Percentiles rank a stretch among this genome's conserved stretches.
Conservation (phyloP, 495 filamentous ascomycete species). For the Penicillium argentinense region DNA sequence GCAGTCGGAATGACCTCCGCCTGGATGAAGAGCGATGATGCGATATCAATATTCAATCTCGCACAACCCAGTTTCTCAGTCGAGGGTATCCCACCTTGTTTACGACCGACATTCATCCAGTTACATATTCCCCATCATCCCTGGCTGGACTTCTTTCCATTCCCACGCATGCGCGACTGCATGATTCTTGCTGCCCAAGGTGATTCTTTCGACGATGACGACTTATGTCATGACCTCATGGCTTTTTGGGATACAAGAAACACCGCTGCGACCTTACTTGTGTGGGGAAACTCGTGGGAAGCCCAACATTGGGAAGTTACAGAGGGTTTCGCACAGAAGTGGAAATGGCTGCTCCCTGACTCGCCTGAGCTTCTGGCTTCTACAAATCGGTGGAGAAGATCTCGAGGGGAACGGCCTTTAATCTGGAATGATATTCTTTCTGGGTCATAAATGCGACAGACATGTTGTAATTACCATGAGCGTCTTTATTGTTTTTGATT, state of each 20-base stretch:
- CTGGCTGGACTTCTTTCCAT: slow-evolving; percentile 36
- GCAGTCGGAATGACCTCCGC: slow-evolving; percentile 16
- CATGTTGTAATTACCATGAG: too few species aligned
- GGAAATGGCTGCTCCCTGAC: slow-evolving; percentile 40
- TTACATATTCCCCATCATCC: slow-evolving; percentile 25
- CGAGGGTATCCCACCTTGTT: slow-evolving; percentile 19
- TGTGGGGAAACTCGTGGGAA: slow-evolving; percentile 48
- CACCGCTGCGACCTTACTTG: slow-evolving; percentile 27
- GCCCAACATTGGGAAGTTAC: slow-evolving; percentile 45
- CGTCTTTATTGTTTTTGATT: too few species aligned
- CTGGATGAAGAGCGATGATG: slow-evolving; percentile 19
- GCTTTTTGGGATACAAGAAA: slow-evolving; percentile 23
- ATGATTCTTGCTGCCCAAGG: slow-evolving; percentile 23
- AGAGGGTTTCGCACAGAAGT: slow-evolving; percentile 39
- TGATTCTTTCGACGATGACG: slow-evolving; percentile 22
- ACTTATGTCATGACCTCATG: slow-evolving; percentile 27
- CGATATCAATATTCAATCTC: slow-evolving; percentile 27
- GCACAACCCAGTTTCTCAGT: slow-evolving; percentile 10
- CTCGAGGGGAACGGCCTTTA: slow-evolving; percentile 31
- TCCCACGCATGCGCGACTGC: slow-evolving; percentile 27
- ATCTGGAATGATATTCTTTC: slow-evolving; percentile 9
- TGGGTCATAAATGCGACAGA: too few species aligned
- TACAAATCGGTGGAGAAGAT: slow-evolving; percentile 44
- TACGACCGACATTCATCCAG: slow-evolving; percentile 27
- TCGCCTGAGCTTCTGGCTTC: slow-evolving; percentile 36